Base-by-base conservation (phyloP, 495 filamentous ascomycete species). In the Bacidia gigantensis region DNA sequence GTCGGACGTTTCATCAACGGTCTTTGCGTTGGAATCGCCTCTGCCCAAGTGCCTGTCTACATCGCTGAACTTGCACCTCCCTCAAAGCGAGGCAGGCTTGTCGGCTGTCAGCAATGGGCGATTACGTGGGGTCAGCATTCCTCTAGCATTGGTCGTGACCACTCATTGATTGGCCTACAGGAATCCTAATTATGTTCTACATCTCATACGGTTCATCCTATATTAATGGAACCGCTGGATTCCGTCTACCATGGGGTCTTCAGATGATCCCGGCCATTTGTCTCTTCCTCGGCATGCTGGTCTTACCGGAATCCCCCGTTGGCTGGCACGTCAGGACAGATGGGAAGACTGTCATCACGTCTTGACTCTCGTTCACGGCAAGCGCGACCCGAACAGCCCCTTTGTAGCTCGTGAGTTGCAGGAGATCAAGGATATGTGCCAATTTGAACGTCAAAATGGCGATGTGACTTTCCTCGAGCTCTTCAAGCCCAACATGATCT, bases 121-220 rank as follows among this genome's bases (percentile, higher is more conserved):
- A 87, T 87, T 46, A 87, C 82, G 18, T 89, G 84, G 79, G 81
- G 73, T 35, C n/a, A n/a, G n/a, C n/a, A n/a, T n/a, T n/a, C n/a
- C n/a, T n/a, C n/a, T n/a, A n/a, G n/a, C n/a, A n/a, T n/a, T n/a
- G n/a, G n/a, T n/a, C n/a, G n/a, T n/a, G n/a, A n/a, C n/a, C n/a
- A n/a, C n/a, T n/a, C n/a, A n/a, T n/a, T n/a, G n/a, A n/a, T n/a
- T n/a, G n/a, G n/a, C n/a, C n/a, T n/a, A n/a, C n/a, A n/a, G n/a
- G n/a, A n/a, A 81, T 77, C 38, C 53, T 79, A 42, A 76, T 80
- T 49, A 80, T 83, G 67, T 84, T 82, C 71, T 72, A 72, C 62
- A 81, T 93, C 60, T 86, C 77, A 52, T 92, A 86, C 50, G 87
- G 85, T 12, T 82, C 74, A 64, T 79, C 77, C 22, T 87, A 73